phyloP scores from a whole-genome alignment of 176 grass and related monocot species.

The Lolium rigidum region DNA sequence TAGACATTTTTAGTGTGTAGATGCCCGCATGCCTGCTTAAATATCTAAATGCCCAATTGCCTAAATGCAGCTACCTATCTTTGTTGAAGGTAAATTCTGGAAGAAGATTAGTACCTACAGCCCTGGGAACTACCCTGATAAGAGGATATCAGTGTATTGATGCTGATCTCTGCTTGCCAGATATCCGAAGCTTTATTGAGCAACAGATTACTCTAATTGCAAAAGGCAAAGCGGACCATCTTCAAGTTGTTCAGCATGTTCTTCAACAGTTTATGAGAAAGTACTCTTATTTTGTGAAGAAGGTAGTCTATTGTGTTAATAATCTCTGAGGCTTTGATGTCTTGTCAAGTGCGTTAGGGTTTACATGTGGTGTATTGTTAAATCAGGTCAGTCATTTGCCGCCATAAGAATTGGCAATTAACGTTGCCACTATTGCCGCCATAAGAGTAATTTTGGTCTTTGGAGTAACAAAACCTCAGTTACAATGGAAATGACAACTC shows the following conservation, averaged over 20 bases:
- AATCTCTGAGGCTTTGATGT: constrained; percentile 29
- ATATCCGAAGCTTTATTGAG: constrained; percentile 97
- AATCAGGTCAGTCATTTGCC: background rate
- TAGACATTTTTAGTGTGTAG: no score
- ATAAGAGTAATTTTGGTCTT: background rate
- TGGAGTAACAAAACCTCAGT: background rate
- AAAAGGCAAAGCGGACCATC: constrained; percentile 85
- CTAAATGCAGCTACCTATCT: constrained; percentile 39
- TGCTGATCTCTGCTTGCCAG: constrained; percentile 90
- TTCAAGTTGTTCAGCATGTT: constrained; percentile 75
- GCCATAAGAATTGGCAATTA: background rate
- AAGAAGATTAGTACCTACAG: constrained; percentile 89
- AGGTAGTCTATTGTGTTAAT: constrained; percentile 59
- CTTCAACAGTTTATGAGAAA: constrained; percentile 88
- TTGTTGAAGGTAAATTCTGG: constrained; percentile 83
- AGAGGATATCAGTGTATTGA: constrained; percentile 99
- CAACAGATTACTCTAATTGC: constrained; percentile 96
- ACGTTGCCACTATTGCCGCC: background rate
- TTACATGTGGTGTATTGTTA: constrained; percentile 22
- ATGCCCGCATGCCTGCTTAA: background rate
- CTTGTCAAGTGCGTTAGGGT: background rate
- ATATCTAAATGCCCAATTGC: background rate
- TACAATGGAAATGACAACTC: background rate
- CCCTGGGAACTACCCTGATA: constrained; percentile 87
- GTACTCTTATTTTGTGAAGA: constrained; percentile 89